phyloP scores from a whole-genome alignment of 352 stramenopile species.

The Pythium dissimile region DNA sequence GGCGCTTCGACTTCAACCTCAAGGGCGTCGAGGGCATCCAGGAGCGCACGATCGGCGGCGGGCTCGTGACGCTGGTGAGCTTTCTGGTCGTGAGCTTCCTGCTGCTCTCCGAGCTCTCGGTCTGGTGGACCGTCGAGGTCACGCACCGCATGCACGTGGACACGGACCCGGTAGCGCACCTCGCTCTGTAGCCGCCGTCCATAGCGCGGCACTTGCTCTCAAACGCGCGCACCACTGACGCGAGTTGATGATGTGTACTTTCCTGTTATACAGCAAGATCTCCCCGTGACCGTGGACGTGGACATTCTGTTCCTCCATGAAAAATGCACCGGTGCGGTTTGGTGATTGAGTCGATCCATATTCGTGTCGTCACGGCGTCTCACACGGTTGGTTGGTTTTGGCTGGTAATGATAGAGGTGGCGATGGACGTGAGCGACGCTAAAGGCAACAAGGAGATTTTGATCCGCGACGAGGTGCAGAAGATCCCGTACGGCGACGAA shows the following conservation, averaged over 20 bases:
- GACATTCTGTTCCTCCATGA: constrained; percentile 84
- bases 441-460: constrained; percentile 86
- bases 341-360: neutral
- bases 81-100: constrained; percentile 68
- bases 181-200: neutral
- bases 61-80: constrained; percentile 80
- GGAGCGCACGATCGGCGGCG: constrained; percentile 81
- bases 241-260: neutral
- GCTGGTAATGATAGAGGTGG: constrained; percentile 54
- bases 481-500: constrained; percentile 58
- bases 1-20: constrained; percentile 84
- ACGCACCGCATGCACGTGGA: constrained; percentile 88
- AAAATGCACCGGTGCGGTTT: constrained; percentile 52
- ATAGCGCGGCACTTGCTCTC: too few species aligned
- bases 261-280: constrained; percentile 57
- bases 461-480: constrained; percentile 55
- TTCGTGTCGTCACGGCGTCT: too few species aligned
- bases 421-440: constrained; percentile 79
- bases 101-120: constrained; percentile 78
- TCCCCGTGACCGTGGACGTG: constrained; percentile 73
- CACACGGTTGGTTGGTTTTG: too few species aligned
- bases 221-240: too few species aligned
- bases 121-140: constrained; percentile 84
- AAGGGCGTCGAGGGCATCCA: constrained; percentile 90
- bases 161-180: constrained; percentile 56